A percentile compares a stretch with the other conserved stretches of the same genome.
Evolutionary conservation across 352 stramenopile genomes (phyloP).

Genomic region (Phytopythium sindhum): DNA sequence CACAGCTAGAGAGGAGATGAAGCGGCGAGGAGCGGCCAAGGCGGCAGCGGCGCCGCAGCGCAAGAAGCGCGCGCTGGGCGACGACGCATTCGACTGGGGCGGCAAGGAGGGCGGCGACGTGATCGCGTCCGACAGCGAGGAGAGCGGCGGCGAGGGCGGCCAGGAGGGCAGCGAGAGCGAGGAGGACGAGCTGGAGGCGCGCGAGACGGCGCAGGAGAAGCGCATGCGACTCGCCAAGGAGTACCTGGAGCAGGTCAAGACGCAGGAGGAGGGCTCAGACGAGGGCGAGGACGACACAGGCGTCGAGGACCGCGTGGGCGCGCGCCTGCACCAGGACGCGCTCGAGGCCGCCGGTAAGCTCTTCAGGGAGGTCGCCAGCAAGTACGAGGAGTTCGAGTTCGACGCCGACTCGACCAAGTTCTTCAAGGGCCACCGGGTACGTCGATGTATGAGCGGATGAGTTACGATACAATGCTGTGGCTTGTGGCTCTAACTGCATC

Average conservation of each 20-base stretch:
- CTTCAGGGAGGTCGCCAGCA: conserved; percentile 78
- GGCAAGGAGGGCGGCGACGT: conserved; percentile 44
- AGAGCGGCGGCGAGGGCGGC: conserved; percentile 7
- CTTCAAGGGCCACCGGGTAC: conserved; percentile 56
- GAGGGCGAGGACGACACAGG: conserved; percentile 50
- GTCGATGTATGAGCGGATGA: neutral
- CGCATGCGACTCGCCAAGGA: conserved; percentile 86
- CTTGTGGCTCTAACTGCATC: neutral
- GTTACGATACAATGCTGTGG: neutral
- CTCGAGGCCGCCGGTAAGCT: conserved; percentile 85
- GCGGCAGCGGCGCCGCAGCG: conserved; percentile 28
- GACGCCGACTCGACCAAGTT: conserved; percentile 74
- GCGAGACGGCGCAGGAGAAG: conserved; percentile 88
- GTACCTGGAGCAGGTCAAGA: conserved; percentile 82
- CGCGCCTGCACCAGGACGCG: conserved; percentile 80
- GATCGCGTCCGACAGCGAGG: conserved; percentile 75
- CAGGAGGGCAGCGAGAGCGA: conserved; percentile 29
- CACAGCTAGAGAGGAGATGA: conserved; percentile 40
- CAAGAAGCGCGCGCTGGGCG: conserved; percentile 70
- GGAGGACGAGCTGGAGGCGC: conserved; percentile 53
- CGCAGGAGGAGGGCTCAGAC: conserved; percentile 42
- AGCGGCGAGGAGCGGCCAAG: conserved; percentile 23
- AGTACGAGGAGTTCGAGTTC: conserved; percentile 85
- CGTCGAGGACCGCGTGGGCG: conserved; percentile 71
- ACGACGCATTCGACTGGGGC: conserved; percentile 82